Percentiles rank a stretch among this genome's conserved stretches.
Conservation (phyloP, 768 basidiomycete species). For the Amanita phalloides region DNA sequence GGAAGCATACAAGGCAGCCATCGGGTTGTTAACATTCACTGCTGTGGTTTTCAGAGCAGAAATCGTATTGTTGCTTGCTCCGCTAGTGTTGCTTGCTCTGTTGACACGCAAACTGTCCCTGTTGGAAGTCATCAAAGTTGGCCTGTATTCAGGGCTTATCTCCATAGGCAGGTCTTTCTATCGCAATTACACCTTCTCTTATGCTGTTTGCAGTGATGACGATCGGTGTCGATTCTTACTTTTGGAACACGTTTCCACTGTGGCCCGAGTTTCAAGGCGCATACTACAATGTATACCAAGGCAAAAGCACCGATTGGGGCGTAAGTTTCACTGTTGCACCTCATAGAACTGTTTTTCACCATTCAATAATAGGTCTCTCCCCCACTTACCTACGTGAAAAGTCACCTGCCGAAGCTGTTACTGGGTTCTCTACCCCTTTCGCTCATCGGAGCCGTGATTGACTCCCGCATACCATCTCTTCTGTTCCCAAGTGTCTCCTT, state of each 20-base stretch:
- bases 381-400: slow-evolving; percentile 49
- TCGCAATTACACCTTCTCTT: neutral
- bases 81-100: slow-evolving; percentile 47
- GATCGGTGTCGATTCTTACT: slow-evolving; percentile 66
- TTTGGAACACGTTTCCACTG: slow-evolving; percentile 62
- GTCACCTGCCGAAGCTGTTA: slow-evolving; percentile 70
- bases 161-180: slow-evolving; percentile 39
- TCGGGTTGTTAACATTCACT: slow-evolving; percentile 55
- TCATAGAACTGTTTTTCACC: neutral
- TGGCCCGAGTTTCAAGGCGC: slow-evolving; percentile 84
- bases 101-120: slow-evolving; percentile 31
- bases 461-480: slow-evolving; percentile 39
- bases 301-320: slow-evolving; percentile 89
- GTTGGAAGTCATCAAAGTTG: slow-evolving; percentile 32
- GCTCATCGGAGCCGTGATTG: slow-evolving; percentile 35
- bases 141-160: slow-evolving; percentile 31
- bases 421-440: slow-evolving; percentile 54
- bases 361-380: slow-evolving; percentile 51
- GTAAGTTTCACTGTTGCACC: slow-evolving; percentile 32
- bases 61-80: slow-evolving; percentile 53
- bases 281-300: slow-evolving; percentile 80
- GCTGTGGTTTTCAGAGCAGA: slow-evolving; percentile 76
- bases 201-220: slow-evolving; percentile 39
- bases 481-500: slow-evolving; percentile 43
- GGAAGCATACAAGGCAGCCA: slow-evolving; percentile 24